Conservation (phyloP, 192 early-diverging fungal genomes). For the Mortierella antarctica region DNA sequence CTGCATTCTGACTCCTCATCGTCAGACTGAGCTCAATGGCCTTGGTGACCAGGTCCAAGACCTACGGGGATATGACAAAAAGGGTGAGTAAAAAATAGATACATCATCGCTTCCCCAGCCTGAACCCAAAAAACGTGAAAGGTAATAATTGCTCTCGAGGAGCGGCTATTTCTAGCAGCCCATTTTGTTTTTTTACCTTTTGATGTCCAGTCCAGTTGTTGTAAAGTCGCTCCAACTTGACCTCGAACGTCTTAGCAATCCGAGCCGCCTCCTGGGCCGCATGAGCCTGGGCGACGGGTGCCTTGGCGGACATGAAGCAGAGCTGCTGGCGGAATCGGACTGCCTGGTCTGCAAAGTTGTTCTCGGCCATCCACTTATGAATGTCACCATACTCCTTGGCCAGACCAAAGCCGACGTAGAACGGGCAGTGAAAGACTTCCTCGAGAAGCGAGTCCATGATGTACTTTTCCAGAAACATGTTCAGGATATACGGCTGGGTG, state of each 20-base stretch:
- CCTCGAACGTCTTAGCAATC: constrained; percentile 40
- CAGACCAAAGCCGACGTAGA: constrained; percentile 52
- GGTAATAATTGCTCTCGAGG: neutral
- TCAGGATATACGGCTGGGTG: constrained; percentile 51
- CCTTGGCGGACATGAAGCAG: constrained; percentile 48
- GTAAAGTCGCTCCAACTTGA: constrained; percentile 43
- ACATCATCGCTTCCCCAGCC: neutral
- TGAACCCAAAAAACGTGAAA: neutral
- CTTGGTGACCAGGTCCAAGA: constrained; percentile 51
- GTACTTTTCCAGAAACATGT: constrained; percentile 64
- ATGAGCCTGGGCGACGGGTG: constrained; percentile 24
- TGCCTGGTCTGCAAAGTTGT: constrained; percentile 51
- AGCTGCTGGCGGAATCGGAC: constrained; percentile 57
- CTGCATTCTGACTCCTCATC: constrained; percentile 56
- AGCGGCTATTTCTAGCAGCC: neutral
- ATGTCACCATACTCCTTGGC: constrained; percentile 33
- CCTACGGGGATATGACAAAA: constrained; percentile 17
- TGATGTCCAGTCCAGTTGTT: constrained; percentile 45
- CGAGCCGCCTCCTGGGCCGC: constrained; percentile 31
- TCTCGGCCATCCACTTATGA: constrained; percentile 50
- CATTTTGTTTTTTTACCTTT: constrained; percentile 34
- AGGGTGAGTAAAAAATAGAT: neutral
- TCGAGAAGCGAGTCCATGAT: constrained; percentile 61
- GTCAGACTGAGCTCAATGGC: constrained; percentile 55
- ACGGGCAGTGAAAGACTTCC: constrained; percentile 53